Base-by-base conservation (phyloP, 495 filamentous ascomycete species). In the Lasiosphaeria hispida region DNA sequence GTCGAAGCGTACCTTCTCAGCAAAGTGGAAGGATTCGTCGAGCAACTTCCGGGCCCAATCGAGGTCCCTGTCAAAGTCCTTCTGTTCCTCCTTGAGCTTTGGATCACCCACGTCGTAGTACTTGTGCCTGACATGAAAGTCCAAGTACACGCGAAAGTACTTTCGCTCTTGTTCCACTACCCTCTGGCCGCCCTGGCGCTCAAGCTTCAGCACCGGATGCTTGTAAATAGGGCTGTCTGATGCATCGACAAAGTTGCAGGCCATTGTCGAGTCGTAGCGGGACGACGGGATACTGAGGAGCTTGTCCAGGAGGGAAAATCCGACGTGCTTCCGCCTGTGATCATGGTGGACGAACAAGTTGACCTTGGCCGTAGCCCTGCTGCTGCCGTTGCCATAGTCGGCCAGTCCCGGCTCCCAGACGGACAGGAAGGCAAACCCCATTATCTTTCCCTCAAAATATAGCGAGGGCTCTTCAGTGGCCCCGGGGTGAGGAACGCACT, bases 381-480 rank as follows among this genome's bases (percentile, higher is more conserved):
- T 57, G 55, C 47, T 64, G 10, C 69, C 62, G 35, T 41, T 42
- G 10, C 19, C 19, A 30, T 44, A 48, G n/a, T 63, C 65, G 14
- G 48, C 52, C 1, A 73, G 15, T 4, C 70, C 72, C 7, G 54
- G 49, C n/a, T 61, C 40, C 55, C 63, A 69, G 13, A 64, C 55
- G 0, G 66, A 62, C 3, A 74, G 49, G 18, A 68, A 67, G 14
- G 68, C 67, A 41, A 79, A 76, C 0, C 73, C 76, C 10, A 78
- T 35, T 11, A 78, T 47, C 4, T 58, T 50, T 10, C 63, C 58
- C 4, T 49, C 15, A n/a, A 30, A 13, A 1, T 40, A 30, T 0
- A 18, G 15, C 2, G 58, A 11, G n/a, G 42, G 41, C 3, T 7
- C 8, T 13, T 3, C 40, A 10, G 41, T 39, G 5, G 53, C 42